Evolutionary conservation across 257 asterid genomes (phyloP), one percentile per base, ranked within the genome.

Genomic region (Salvia miltiorrhiza): DNA sequence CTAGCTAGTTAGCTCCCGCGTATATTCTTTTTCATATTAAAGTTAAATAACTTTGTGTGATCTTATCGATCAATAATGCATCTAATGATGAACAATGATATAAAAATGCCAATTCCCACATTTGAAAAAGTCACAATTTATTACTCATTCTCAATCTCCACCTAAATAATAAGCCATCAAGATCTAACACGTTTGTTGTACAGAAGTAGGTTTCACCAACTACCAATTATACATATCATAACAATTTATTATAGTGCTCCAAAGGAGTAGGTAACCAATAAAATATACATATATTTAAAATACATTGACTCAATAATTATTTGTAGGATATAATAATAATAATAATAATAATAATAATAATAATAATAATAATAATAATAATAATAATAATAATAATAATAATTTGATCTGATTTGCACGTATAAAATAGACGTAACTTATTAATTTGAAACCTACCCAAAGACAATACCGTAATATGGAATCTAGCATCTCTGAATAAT

Each of bases 121-220:
- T 17, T 60, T 33, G 57, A 20, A 30, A 60, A 37, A 37, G 17
- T 21, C 20, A 2, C 20, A 33, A 49, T 32, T 19, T 50, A 45
- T 28, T 26, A 44, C 30, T 9, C 30, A 43, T 45, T 47, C 7
- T 16, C 9, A 66, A 65, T 65, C 6, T 47, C 59, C 70, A 44
- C 49, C 64, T 39, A 52, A 54, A 67, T 67, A 37, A 23, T 24
- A 39, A 30, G 11, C 30, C 59, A 48, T 5, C 19, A 5, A 47
- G 30, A 30, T 30, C 60, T 5, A 57, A 71, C 75, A 50, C 69
- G 63, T 48, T 71, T 59, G 44, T 32, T 17, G 9, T 20, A 43
- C 47, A 41, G 1, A 43, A n/a, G 74, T 40, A 69, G 74, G 59
- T 61, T 48, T 61, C 10, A 2, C 70, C 76, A 35, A 49, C 76